Base-by-base conservation (phyloP, 2,329 filamentous ascomycete species). In the Aspergillus hortae region DNA sequence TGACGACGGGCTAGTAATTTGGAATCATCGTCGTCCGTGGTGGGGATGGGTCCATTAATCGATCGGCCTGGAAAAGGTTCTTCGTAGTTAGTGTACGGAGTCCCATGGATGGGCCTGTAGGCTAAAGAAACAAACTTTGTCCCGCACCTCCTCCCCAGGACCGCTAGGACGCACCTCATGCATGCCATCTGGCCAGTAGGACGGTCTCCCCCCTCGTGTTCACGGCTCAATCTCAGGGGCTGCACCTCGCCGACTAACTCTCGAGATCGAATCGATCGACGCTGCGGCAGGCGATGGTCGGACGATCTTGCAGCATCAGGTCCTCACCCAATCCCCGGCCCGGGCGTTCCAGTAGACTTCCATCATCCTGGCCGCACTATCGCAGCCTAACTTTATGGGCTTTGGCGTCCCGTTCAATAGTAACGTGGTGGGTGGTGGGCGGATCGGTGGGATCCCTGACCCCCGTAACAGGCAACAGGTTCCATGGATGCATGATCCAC, bases 151-250 rank as follows among this genome's bases (percentile, higher is more conserved):
- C 12, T 32, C 11, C 46, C 33, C 35, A 40, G 17, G 46, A 27
- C 32, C 19, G 15, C 35, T 38, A 38, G 35, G 35, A n/a, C 12
- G 35, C 35, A 38, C 35, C 12, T 19, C 35, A 48, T 48, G 46
- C 46, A 48, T 32, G 46, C 33, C 46, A 41, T 41, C 46, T 42
- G 27, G 15, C 46, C 46, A 48, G 46, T 48, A 17, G 40, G 46
- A 36, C 30, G n/a, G 33, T 9, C 4, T 32, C 46, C 35, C 46
- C 35, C 46, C 46, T 48, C 46, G 46, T 48, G 46, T 48, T 48
- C 46, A 23, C 41, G 32, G 19, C 33, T 38, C 30, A 46, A 47
- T 40, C 45, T 23, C 46, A 48, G 21, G 46, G 35, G 35, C 35
- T 14, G 11, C 46, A 23, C 19, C 9, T 40, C 27, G 21, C 46